A percentile compares a stretch with the other conserved stretches of the same genome.
phyloP scores from a whole-genome alignment of 352 stramenopile species.

The Phytophthora pisi region DNA sequence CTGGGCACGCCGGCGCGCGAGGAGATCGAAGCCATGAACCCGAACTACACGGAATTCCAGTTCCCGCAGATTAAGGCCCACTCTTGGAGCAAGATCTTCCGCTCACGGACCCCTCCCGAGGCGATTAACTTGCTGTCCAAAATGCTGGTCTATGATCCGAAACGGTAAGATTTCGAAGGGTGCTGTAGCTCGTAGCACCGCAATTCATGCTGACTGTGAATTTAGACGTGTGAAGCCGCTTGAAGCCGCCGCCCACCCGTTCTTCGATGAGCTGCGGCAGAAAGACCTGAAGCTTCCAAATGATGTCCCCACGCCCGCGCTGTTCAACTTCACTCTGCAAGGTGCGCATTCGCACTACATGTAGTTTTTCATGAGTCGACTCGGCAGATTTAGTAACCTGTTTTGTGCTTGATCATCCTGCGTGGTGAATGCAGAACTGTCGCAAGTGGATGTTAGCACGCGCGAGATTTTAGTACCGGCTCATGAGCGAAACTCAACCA shows the following conservation, averaged over 20 bases:
- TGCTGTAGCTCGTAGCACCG: no score
- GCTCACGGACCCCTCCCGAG: constrained; percentile 94
- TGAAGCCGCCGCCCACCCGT: constrained; percentile 93
- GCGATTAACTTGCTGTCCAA: constrained; percentile 97
- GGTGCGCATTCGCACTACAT: constrained; percentile 43
- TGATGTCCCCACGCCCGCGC: constrained; percentile 71
- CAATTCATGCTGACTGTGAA: constrained; percentile 3
- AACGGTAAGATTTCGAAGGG: constrained; percentile 56
- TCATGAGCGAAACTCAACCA: constrained; percentile 70
- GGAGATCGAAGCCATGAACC: constrained; percentile 99
- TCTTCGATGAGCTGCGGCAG: constrained; percentile 98
- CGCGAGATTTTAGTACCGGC: constrained; percentile 81
- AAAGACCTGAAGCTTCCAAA: constrained; percentile 85
- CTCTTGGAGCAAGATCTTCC: constrained; percentile 98
- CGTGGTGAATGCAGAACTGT: constrained; percentile 57
- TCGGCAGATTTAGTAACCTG: not conserved
- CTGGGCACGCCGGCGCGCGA: constrained; percentile 98
- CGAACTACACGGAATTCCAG: constrained; percentile 99
- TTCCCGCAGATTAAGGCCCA: constrained; percentile 99
- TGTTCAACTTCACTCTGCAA: constrained; percentile 96
- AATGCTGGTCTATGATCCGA: constrained; percentile 98
- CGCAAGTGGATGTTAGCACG: constrained; percentile 68
- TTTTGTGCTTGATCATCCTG: not conserved
- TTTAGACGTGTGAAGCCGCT: constrained; percentile 75
- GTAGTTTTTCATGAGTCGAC: not conserved